Conservation (phyloP, 176 grass and related monocot genomes). For the Eremochloa ophiuroides region DNA sequence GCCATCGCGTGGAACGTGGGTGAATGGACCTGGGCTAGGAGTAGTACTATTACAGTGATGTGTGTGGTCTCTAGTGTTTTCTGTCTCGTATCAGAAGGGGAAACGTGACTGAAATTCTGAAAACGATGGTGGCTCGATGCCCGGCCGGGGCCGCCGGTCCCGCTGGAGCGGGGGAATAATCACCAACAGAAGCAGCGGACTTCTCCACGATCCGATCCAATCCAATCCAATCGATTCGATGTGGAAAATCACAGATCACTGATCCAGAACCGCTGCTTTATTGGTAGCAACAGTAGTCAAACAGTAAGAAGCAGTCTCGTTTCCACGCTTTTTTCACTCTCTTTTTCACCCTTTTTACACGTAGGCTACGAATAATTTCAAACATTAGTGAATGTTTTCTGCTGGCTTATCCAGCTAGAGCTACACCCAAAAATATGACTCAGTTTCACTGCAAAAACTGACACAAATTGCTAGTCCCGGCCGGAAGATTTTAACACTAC, state of each 20-base stretch:
- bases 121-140: background rate
- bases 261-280: background rate
- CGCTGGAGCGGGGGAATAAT: background rate
- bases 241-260: background rate
- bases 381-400: too few relatives aligned
- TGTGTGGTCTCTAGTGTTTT: background rate
- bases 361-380: background rate
- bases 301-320: background rate
- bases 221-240: background rate
- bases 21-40: too few relatives aligned
- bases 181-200: background rate
- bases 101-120: background rate
- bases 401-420: background rate
- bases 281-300: too few relatives aligned
- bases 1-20: too few relatives aligned
- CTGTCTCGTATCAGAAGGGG: background rate
- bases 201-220: background rate
- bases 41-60: too few relatives aligned
- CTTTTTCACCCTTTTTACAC: background rate
- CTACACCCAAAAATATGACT: background rate
- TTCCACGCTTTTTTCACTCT: background rate
- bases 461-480: too few relatives aligned
- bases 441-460: background rate
- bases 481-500: too few relatives aligned
- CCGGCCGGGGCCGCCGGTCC: too few relatives aligned